phyloP scores from a whole-genome alignment of 2,329 filamentous ascomycete genomes.

The Shiraia bambusicola region DNA sequence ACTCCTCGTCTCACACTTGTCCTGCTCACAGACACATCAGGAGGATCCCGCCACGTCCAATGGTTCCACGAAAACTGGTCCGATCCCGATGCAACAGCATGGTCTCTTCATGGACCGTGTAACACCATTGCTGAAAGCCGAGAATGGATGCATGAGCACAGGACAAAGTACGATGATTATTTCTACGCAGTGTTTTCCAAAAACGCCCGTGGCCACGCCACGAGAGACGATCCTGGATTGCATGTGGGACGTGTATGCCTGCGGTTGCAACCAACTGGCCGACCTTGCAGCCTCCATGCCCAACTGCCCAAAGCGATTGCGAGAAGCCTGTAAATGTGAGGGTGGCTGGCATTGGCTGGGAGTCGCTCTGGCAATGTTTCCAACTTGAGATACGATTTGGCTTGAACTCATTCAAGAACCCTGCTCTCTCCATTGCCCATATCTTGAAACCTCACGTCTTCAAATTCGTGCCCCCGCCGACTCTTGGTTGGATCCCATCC shows the following conservation, averaged over 20 bases:
- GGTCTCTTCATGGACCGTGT: slow-evolving; percentile 27
- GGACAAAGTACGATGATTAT: slow-evolving; percentile 9
- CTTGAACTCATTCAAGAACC: slow-evolving; percentile 51
- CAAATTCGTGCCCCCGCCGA: slow-evolving; percentile 33
- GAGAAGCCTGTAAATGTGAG: slow-evolving; percentile 12
- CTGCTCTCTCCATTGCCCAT: slow-evolving; percentile 59
- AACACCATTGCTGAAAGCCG: slow-evolving; percentile 20
- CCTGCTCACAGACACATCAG: slow-evolving; percentile 21
- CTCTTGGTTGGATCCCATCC: slow-evolving; percentile 30
- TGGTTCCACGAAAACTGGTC: slow-evolving; percentile 34
- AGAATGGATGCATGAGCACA: slow-evolving; percentile 20
- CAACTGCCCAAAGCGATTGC: background rate
- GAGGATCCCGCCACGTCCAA: slow-evolving; percentile 22
- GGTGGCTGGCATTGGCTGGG: slow-evolving; percentile 26
- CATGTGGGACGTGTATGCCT: slow-evolving; percentile 20
- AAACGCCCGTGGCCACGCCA: background rate
- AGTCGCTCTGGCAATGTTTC: too few relatives aligned
- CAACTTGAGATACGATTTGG: too few relatives aligned
- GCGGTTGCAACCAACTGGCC: slow-evolving; percentile 6
- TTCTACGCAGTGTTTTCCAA: slow-evolving; percentile 19
- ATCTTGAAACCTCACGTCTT: slow-evolving; percentile 53
- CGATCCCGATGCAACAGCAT: slow-evolving; percentile 23
- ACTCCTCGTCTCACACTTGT: slow-evolving; percentile 29
- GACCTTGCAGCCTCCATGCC: slow-evolving; percentile 2
- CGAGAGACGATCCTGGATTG: background rate